Base-by-base conservation (phyloP, 345 rosid genomes). In the Arabidopsis suecica region DNA sequence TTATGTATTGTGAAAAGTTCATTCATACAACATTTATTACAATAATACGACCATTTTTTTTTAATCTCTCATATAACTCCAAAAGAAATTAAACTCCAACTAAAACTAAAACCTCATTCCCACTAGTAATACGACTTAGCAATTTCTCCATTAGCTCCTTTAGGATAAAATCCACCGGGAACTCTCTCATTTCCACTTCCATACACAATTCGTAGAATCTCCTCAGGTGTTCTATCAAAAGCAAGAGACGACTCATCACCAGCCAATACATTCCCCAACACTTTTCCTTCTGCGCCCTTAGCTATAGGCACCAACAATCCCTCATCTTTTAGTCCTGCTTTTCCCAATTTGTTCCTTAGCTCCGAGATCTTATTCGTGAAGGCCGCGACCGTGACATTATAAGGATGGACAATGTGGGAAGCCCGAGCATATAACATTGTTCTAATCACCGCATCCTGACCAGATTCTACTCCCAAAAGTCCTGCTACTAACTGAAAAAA, bases 391-490 rank as follows among this genome's bases (percentile, higher is more conserved):
- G 75, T 61, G 42, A 73, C 11, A 68, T 44, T 47, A 40, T 79
- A 79, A 23, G 75, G 82, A 2, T 42, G 28, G 49, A 88, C 93
- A n/a, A 56, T 65, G 63, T 49, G 16, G 2, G 2, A 0, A 0
- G 83, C 84, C 9, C 47, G 58, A 63, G 83, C 81, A 51, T 86
- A 89, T 18, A 93, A 71, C 75, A 91, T 44, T 63, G 83, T 74
- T 65, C 94, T 58, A 45, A 93, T 88, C 5, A 89, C 85, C 0
- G 94, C 97, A 25, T 91, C 98, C 63, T 89, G 98, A 5, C 96
- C 98, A 0, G 96, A 81, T 77, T 91, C 89, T 40, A 88, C 91
- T 0, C 89, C 97, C 50, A 89, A 75, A 18, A 89, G 94, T n/a
- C 93, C 91, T 6, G 94, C 93, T 20, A 88, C 94, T 20, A 93